Evolutionary conservation across 2,329 filamentous ascomycete genomes (phyloP).

Genomic region (Xylariaceae sp.): DNA sequence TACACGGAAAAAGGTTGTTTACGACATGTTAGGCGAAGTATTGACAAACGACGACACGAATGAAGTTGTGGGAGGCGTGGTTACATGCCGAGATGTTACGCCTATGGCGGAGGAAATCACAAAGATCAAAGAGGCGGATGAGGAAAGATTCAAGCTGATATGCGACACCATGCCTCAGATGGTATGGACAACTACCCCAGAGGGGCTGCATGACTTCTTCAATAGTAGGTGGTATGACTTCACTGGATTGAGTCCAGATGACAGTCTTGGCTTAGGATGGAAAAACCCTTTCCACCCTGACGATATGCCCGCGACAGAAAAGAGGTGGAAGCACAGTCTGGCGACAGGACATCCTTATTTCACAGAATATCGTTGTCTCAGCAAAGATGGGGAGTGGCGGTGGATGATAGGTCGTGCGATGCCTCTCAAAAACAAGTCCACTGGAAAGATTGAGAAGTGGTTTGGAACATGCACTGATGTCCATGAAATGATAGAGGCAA

Average conservation of each 20-base stretch:
- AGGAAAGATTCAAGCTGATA: slow-evolving; percentile 70
- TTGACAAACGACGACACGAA: slow-evolving; percentile 63
- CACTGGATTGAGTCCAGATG: slow-evolving; percentile 61
- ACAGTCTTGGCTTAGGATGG: slow-evolving; percentile 62
- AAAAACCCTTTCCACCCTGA: slow-evolving; percentile 64
- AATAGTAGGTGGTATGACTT: slow-evolving; percentile 77
- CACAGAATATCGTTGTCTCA: slow-evolving; percentile 67
- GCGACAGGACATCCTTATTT: slow-evolving; percentile 64
- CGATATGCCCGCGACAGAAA: slow-evolving; percentile 54
- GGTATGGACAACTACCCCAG: slow-evolving; percentile 69
- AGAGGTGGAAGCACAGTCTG: slow-evolving; percentile 60
- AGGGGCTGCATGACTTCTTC: slow-evolving; percentile 69
- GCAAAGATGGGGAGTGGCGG: slow-evolving; percentile 65
- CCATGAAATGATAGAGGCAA: slow-evolving; percentile 67
- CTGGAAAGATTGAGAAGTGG: slow-evolving; percentile 71
- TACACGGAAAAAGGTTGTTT: slow-evolving; percentile 52
- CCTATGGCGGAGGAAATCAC: slow-evolving; percentile 65
- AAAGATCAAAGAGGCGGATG: slow-evolving; percentile 65
- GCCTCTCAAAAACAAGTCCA: slow-evolving; percentile 61
- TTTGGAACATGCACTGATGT: slow-evolving; percentile 78
- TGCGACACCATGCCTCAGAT: slow-evolving; percentile 69
- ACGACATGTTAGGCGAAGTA: slow-evolving; percentile 63
- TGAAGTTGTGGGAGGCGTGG: slow-evolving; percentile 69
- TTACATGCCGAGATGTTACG: slow-evolving; percentile 71
- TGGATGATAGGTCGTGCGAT: slow-evolving; percentile 76